Evolutionary conservation across 768 basidiomycete species (phyloP), one percentile per base, ranked within the genome.

Genomic region (Russula virescens): DNA sequence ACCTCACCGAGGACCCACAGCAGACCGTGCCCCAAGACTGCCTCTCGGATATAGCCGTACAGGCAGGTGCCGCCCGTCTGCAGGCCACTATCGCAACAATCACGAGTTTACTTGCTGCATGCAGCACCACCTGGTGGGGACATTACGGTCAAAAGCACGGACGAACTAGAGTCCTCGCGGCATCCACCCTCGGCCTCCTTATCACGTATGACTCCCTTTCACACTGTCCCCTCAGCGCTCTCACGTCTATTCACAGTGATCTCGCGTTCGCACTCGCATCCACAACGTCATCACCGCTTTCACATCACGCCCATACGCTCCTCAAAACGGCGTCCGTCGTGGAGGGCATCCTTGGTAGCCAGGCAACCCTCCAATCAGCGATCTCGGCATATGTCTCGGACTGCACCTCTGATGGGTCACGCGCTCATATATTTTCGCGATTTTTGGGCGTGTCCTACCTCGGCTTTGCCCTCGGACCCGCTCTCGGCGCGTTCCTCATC

Each of bases 51-150:
- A 77, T 86, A 9, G 80, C 76, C 23, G 87, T 90, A 7, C 84
- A 87, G 66, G 83, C 86, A 7, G 78, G 82, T 46, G 88, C 88
- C 2, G 89, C 87, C 23, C 79, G 78, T 60, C 80, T 91, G n/a
- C 89, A 91, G 74, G 86, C 86, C 7, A 81, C 83, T 54, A 84
- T 95, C 73, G 86, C 86, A 2, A 85, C 89, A 13, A 80, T 80
- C 10, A 88, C 89, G 85, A 91, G 90, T 56, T 71, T 83, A 9
- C 78, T 96, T 45, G 88, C 89, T 55, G 90, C 91, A 1, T 75
- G 91, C 50, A 90, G 89, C 5, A 91, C 91, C 0, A 91, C 89
- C 0, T 89, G 87, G 76, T 96, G 94, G 94, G 90, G 90, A 55
- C 81, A 84, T 53, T 82, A 86, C 46, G 87, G 89, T 10, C 93